Evolutionary conservation across 1,139 yeast genomes (phyloP).

Genomic region (Taphrina sp.): DNA sequence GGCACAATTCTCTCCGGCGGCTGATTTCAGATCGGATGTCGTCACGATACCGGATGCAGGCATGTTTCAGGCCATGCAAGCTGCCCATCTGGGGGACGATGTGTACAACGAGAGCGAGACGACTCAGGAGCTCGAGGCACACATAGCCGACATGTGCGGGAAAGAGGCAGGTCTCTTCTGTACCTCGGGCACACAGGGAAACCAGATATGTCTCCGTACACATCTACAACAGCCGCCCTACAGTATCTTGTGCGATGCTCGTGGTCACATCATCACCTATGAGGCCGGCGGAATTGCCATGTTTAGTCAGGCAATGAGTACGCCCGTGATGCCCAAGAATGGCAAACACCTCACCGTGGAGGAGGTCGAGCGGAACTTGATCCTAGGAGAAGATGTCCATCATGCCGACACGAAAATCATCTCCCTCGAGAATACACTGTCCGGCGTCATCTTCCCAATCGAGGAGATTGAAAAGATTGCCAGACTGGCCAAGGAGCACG

Average conservation of each 20-base stretch:
- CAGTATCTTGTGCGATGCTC: constrained; percentile 74
- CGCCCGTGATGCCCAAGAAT: constrained; percentile 79
- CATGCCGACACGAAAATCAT: constrained; percentile 84
- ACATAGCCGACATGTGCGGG: constrained; percentile 70
- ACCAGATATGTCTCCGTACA: constrained; percentile 79
- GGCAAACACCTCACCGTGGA: constrained; percentile 68
- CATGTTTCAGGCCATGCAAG: constrained; percentile 64
- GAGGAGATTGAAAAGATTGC: constrained; percentile 76
- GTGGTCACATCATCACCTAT: constrained; percentile 77
- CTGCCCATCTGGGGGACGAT: constrained; percentile 76
- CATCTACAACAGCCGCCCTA: constrained; percentile 84
- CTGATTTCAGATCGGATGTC: constrained; percentile 54
- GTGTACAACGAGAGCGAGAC: constrained; percentile 81
- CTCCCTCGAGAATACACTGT: constrained; percentile 82
- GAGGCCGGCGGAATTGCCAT: constrained; percentile 93
- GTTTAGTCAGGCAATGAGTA: constrained; percentile 87
- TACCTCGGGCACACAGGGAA: constrained; percentile 86
- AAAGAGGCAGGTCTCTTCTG: constrained; percentile 82
- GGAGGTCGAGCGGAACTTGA: constrained; percentile 62
- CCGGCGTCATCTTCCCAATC: constrained; percentile 76
- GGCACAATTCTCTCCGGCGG: constrained; percentile 23
- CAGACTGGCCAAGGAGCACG: constrained; percentile 62
- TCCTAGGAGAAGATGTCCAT: constrained; percentile 81
- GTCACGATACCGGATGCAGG: constrained; percentile 84
- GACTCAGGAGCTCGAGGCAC: constrained; percentile 63